Conservation (phyloP, 2,329 filamentous ascomycete genomes). For the Elsinoe ampelina region DNA sequence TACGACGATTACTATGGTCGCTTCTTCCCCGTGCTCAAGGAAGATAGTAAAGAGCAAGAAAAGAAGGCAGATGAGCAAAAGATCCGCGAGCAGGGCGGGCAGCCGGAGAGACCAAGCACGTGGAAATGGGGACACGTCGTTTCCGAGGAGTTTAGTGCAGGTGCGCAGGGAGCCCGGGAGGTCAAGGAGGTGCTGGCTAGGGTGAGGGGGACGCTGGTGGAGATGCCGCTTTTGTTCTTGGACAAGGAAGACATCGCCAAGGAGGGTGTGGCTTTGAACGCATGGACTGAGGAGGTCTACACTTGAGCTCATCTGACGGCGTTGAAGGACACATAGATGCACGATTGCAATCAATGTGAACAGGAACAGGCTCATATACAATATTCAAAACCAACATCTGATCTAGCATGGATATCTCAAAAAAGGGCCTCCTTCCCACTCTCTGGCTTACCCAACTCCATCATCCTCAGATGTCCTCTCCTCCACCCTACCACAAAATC, state of each 20-base stretch:
- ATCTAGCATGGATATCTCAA: not conserved
- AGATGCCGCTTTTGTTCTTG: constrained; percentile 87
- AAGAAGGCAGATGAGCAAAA: constrained; percentile 26
- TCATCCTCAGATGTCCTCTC: too few species aligned
- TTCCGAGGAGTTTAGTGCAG: constrained; percentile 37
- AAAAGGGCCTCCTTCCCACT: too few species aligned
- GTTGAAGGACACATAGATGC: too few species aligned
- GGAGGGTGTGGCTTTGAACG: constrained; percentile 56
- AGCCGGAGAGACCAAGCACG: constrained; percentile 40
- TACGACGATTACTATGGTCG: constrained; percentile 63
- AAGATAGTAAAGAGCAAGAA: constrained; percentile 34
- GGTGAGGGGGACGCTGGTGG: constrained; percentile 56
- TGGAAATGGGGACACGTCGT: constrained; percentile 85
- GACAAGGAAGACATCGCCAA: constrained; percentile 79
- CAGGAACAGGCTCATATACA: too few species aligned
- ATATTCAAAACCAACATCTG: too few species aligned
- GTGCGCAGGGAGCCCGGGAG: constrained; percentile 35
- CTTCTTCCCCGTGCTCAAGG: constrained; percentile 47
- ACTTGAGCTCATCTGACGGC: not conserved
- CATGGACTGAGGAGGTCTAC: constrained; percentile 40
- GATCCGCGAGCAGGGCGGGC: not conserved
- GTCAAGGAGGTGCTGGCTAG: constrained; percentile 60
- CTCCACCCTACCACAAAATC: constrained; percentile 17
- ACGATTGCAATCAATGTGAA: too few species aligned
- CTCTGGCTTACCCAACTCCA: too few species aligned